Evolutionary conservation across 257 asterid genomes (phyloP).

Genomic region (Rehmannia glutinosa): DNA sequence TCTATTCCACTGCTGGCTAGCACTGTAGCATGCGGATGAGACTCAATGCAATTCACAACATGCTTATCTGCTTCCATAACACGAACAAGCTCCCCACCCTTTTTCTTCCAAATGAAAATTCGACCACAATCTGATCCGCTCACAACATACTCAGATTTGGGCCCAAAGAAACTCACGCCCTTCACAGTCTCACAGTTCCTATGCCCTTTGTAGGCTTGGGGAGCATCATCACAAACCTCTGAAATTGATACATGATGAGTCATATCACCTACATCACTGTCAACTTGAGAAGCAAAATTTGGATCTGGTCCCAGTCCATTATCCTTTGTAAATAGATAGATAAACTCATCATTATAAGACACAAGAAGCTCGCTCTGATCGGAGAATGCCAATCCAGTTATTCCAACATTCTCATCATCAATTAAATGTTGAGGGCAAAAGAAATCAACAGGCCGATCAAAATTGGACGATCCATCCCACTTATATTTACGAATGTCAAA

Average conservation of each 20-base stretch:
- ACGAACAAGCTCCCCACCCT: slow-evolving; percentile 73
- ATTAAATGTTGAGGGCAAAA: slow-evolving; percentile 74
- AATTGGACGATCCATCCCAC: slow-evolving; percentile 62
- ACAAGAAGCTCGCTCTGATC: slow-evolving; percentile 90
- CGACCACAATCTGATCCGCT: slow-evolving; percentile 97
- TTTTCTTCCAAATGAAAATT: slow-evolving; percentile 89
- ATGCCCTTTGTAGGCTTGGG: slow-evolving; percentile 84
- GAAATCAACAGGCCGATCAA: slow-evolving; percentile 65
- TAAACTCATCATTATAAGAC: slow-evolving; percentile 69
- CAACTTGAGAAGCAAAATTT: slow-evolving; percentile 28
- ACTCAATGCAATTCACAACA: slow-evolving; percentile 75
- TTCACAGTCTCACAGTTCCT: slow-evolving; percentile 70
- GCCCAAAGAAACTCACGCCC: slow-evolving; percentile 86
- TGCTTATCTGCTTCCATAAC: slow-evolving; percentile 78
- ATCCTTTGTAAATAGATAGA: slow-evolving; percentile 76
- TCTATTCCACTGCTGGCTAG: slow-evolving; percentile 92
- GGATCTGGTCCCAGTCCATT: slow-evolving; percentile 64
- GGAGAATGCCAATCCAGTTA: slow-evolving; percentile 92
- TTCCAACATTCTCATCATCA: slow-evolving; percentile 53
- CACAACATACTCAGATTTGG: slow-evolving; percentile 79
- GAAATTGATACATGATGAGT: slow-evolving; percentile 30
- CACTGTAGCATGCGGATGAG: slow-evolving; percentile 76
- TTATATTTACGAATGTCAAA: slow-evolving; percentile 76
- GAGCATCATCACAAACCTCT: slow-evolving; percentile 35
- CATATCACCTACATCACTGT: slow-evolving; percentile 34